Evolutionary conservation across 1,284 basidiomycete genomes (phyloP).

Genomic region (Ustilago cynodontis): DNA sequence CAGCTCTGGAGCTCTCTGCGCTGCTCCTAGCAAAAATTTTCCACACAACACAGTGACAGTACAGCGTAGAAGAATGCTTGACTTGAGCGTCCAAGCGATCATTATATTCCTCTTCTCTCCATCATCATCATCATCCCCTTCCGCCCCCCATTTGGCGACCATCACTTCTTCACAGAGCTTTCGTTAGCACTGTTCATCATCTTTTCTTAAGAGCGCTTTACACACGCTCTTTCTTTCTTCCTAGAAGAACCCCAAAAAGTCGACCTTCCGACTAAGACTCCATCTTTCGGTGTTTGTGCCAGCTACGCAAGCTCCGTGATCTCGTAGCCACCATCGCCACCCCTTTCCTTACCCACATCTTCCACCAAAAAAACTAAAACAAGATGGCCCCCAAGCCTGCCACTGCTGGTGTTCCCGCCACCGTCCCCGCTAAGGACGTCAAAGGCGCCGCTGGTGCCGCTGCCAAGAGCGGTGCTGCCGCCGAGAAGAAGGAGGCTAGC

Average conservation of each 20-base stretch:
- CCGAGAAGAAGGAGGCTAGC: slow-evolving; percentile 70
- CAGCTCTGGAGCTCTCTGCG: not conserved
- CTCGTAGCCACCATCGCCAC: slow-evolving; percentile 18
- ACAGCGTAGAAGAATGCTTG: slow-evolving; percentile 1
- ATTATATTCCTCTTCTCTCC: slow-evolving; percentile 3
- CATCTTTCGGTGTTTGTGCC: slow-evolving; percentile 24
- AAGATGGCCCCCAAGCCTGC: slow-evolving; percentile 60
- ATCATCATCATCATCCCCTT: slow-evolving; percentile 33
- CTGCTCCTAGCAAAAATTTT: slow-evolving; percentile 42
- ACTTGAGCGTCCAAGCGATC: slow-evolving; percentile 11
- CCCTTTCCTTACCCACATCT: not conserved
- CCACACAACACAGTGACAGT: not conserved
- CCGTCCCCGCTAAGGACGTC: slow-evolving; percentile 64
- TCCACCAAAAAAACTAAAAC: not conserved
- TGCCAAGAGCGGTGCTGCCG: slow-evolving; percentile 64
- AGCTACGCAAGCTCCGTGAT: slow-evolving; percentile 31
- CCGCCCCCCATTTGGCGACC: slow-evolving; percentile 32
- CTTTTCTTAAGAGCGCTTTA: slow-evolving; percentile 18
- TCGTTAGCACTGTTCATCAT: slow-evolving; percentile 41
- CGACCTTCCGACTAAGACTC: slow-evolving; percentile 33
- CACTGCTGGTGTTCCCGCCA: slow-evolving; percentile 66
- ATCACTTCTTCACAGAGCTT: slow-evolving; percentile 44
- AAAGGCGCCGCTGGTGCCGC: slow-evolving; percentile 68
- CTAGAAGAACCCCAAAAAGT: slow-evolving; percentile 40
- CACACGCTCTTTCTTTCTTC: slow-evolving; percentile 34